Evolutionary conservation across 345 rosid species (phyloP), one percentile per base, ranked within the genome.

Genomic region (Eutrema heterophyllum): DNA sequence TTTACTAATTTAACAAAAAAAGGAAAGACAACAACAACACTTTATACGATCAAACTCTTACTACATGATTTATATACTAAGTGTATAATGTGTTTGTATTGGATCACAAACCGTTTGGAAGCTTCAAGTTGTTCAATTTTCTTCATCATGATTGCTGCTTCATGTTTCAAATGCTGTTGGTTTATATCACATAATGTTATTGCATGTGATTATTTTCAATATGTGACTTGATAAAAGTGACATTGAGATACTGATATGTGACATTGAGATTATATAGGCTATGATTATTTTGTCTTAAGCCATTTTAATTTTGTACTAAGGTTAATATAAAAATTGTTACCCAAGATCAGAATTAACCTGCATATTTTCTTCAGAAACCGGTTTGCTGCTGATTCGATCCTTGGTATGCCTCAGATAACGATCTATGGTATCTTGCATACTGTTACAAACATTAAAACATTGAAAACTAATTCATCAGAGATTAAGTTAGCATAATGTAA

Each of bases 61-160:
- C 16, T 41, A 33, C 3, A 32, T 21, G 38, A 10, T 12, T 14
- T 14, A 32, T 51, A 41, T 7, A 21, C 65, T 21, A 78, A 56
- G n/a, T 67, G 6, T 52, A 9, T 3, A 21, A 61, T 36, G 59
- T 18, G 49, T 71, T 49, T 51, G 30, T 32, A 57, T 48, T 7
- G 32, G 2, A 71, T 54, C 53, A 72, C 78, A 45, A 68, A 79
- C 97, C 94, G 83, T 82, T 83, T 89, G 9, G 95, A 84, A 53
- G 67, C 82, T 78, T 91, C 97, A 55, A 91, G 96, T 67, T 64
- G 69, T 83, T 91, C 97, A 54, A 91, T 89, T 83, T 83, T 91
- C 85, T 88, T 87, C 85, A 77, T 41, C 96, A 95, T 83, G 70
- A 45, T 71, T 58, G 83, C 83, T 73, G 91, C 86, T 81, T 95